Percentiles rank a stretch among this genome's conserved stretches.
These are phyloP conservation scores for Nakazawaea anatomiae DNA, from an alignment of 805 yeast species.

Conservation along the genomic window DNA sequence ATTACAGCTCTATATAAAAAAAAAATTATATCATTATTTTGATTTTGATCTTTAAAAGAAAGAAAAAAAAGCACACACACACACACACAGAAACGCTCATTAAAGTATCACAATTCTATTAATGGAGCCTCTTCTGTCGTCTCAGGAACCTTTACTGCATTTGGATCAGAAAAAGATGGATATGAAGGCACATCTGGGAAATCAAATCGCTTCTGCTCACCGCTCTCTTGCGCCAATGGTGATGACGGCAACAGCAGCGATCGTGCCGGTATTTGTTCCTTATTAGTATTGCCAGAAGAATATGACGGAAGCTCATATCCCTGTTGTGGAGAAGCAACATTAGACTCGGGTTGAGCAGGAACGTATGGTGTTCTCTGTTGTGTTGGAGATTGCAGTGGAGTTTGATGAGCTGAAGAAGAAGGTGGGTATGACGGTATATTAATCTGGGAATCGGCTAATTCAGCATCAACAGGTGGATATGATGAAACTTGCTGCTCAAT, in stretches of 20 bases:
- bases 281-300: neutral
- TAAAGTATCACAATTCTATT: conserved; percentile 4
- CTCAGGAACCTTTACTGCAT: neutral
- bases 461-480: neutral
- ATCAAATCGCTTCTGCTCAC: neutral
- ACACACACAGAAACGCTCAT: neutral
- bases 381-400: neutral
- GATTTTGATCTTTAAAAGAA: no score
- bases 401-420: neutral
- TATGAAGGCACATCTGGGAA: conserved; percentile 6
- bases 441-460: neutral
- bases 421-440: conserved; percentile 4
- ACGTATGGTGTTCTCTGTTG: neutral
- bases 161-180: neutral
- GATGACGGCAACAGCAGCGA: neutral
- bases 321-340: neutral
- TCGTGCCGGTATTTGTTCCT: neutral
- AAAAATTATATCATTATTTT: no score
- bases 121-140: conserved; percentile 9
- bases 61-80: neutral
- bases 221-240: neutral
- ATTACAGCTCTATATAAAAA: no score
- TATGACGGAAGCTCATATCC: neutral
- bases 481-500: neutral
- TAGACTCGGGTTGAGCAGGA: neutral